These are phyloP conservation scores for Eucalyptus brandiana DNA, from an alignment of 345 rosid species.

Conservation along the genomic window DNA sequence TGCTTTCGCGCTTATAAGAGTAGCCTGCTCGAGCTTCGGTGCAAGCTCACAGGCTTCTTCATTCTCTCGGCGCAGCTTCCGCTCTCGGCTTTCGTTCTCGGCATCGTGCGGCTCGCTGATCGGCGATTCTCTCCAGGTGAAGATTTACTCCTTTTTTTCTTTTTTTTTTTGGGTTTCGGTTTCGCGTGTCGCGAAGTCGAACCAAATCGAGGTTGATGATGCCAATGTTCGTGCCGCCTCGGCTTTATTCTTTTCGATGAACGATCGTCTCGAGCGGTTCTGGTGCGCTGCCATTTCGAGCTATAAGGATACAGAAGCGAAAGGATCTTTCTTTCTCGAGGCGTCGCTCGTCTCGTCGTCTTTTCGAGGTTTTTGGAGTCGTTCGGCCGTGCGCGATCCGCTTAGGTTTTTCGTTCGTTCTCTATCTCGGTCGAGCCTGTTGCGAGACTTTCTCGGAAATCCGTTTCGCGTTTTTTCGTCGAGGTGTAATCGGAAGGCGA, in stretches of 20 bases:
- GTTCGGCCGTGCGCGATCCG: too few species aligned
- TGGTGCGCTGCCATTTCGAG: background rate
- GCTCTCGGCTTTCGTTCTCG: background rate
- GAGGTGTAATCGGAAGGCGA: too few species aligned
- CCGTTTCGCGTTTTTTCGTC: too few species aligned
- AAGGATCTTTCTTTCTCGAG: too few species aligned
- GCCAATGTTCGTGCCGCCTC: background rate
- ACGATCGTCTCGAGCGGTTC: background rate
- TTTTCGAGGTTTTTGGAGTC: too few species aligned
- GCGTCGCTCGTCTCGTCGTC: too few species aligned
- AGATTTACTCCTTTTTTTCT: background rate
- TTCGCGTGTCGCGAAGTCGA: background rate
- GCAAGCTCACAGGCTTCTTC: background rate
- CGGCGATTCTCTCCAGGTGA: background rate
- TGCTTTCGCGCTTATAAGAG: too few species aligned
- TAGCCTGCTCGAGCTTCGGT: background rate
- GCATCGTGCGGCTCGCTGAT: background rate
- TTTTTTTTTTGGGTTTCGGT: background rate
- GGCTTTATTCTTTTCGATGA: background rate
- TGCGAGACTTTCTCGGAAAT: too few species aligned
- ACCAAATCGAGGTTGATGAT: background rate
- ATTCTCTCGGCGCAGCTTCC: background rate
- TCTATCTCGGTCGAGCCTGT: too few species aligned
- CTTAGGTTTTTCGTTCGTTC: too few species aligned
- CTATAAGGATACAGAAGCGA: too few species aligned